Base-by-base conservation (phyloP, 306 rosid species). In the Rosa rugosa region DNA sequence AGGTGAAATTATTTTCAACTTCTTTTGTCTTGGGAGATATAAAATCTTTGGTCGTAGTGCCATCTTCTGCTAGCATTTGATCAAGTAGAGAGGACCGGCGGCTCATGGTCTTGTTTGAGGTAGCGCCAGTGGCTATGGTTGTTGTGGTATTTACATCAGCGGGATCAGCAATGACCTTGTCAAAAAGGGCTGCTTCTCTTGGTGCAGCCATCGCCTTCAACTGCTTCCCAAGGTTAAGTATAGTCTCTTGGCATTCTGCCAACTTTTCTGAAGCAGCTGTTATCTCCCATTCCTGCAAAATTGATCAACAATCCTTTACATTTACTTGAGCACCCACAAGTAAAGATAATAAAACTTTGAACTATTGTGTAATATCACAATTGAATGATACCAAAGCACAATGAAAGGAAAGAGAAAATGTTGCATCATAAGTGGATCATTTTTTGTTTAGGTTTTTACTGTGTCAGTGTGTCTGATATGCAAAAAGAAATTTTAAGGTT, bases 221-320 rank as follows among this genome's bases (percentile, higher is more conserved):
- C 87, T 94, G 97, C 90, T 89, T 94, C 47, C 96, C 97, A 10
- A 94, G 97, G 88, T 87, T 85, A 64, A 91, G 83, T 85, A 94
- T 92, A 53, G 97, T 92, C 89, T 91, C 97, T 85, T 94, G 98
- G 86, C 98, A 94, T 81, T 94, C 98, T 6, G 97, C 97, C 84
- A 94, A 80, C 86, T 92, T 94, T 83, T 92, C 97, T 34, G 98
- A 89, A 78, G 97, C 98, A 54, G 92, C 84, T 79, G 93, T 87
- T 84, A 92, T 92, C 87, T 92, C 98, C 95, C 89, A 87, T 34
- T 88, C 97, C 98, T 92, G 88, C 82, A 86, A 75, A 41, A 4
- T 79, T 62, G 76, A 68, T 71, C 60, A 76, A 53, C 77, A 71
- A 13, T 34, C 16, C 50, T 77, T 65, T 42, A 80, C 20, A 42